Percentiles rank a stretch among this genome's conserved stretches.
phyloP scores from a whole-genome alignment of 2,329 filamentous ascomycete genomes.

The Aureobasidium sp. region DNA sequence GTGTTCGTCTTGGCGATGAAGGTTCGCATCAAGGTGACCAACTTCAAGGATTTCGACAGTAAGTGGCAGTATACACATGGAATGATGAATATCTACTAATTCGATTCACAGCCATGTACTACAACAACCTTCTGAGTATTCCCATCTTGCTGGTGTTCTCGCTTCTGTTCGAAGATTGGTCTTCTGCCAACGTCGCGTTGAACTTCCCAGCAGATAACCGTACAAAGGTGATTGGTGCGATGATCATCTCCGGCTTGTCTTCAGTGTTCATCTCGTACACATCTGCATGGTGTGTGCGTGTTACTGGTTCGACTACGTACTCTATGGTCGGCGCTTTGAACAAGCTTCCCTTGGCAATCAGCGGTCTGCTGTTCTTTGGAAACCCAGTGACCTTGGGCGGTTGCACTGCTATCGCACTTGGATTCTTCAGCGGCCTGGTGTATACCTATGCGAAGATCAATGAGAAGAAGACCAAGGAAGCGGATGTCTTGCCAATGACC shows the following conservation, averaged over 20 bases:
- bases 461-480: background rate
- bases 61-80: conserved; percentile 32
- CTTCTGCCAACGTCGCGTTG: conserved; percentile 65
- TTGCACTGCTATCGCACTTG: conserved; percentile 82
- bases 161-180: conserved; percentile 86
- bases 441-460: conserved; percentile 82
- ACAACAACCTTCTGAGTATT: conserved; percentile 97
- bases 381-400: conserved; percentile 88
- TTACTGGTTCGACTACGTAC: conserved; percentile 95
- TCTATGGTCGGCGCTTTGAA: conserved; percentile 99
- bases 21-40: conserved; percentile 98
- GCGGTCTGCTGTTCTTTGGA: conserved; percentile 88
- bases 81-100: background rate
- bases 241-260: conserved; percentile 87
- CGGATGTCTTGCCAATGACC: background rate
- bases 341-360: conserved; percentile 92
- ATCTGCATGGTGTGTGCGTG: conserved; percentile 96
- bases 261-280: conserved; percentile 98
- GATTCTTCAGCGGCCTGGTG: conserved; percentile 85
- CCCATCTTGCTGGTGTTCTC: conserved; percentile 79
- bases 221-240: conserved; percentile 72
- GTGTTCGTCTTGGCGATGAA: conserved; percentile 88
- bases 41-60: conserved; percentile 99
- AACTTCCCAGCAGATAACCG: conserved; percentile 84
- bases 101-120: conserved; percentile 35